Conservation (phyloP, 768 basidiomycete genomes). For the Cyclocybe aegerita region DNA sequence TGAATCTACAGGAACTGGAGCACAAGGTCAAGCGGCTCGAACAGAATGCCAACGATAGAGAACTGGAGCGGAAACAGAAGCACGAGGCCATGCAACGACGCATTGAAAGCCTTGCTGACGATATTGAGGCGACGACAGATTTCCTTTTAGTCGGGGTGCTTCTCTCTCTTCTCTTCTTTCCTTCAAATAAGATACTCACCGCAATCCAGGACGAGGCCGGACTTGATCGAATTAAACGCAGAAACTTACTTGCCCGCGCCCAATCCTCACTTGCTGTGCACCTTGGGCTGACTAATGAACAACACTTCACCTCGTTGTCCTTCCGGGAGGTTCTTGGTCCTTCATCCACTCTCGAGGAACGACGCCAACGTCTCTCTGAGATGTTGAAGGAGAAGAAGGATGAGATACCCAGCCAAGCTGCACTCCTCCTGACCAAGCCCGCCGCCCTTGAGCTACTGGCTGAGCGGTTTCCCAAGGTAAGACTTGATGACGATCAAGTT, state of each 20-base stretch:
- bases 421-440: slow-evolving; percentile 2
- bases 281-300: slow-evolving; percentile 1
- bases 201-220: slow-evolving; percentile 6
- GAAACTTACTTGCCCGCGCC: slow-evolving; percentile 7
- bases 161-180: neutral
- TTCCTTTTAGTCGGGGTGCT: slow-evolving; percentile 6
- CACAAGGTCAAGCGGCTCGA: slow-evolving; percentile 3
- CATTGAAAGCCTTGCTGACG: slow-evolving; percentile 5
- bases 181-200: slow-evolving; percentile 1
- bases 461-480: slow-evolving; percentile 4
- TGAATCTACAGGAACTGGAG: slow-evolving; percentile 5
- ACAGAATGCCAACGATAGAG: neutral
- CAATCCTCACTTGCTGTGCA: slow-evolving; percentile 7
- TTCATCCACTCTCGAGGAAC: slow-evolving; percentile 2
- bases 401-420: slow-evolving; percentile 2
- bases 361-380: slow-evolving; percentile 9
- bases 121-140: slow-evolving; percentile 9
- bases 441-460: slow-evolving; percentile 3
- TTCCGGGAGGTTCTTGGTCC: slow-evolving; percentile 6
- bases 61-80: slow-evolving; percentile 9
- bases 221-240: slow-evolving; percentile 7
- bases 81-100: slow-evolving; percentile 8
- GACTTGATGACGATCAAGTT: slow-evolving; percentile 4
- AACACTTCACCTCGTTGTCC: slow-evolving; percentile 2
- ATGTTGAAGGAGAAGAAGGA: slow-evolving; percentile 7